Evolutionary conservation across 2,329 filamentous ascomycete genomes (phyloP), one percentile per base, ranked within the genome.

Genomic region (Pseudocercospora vitis): DNA sequence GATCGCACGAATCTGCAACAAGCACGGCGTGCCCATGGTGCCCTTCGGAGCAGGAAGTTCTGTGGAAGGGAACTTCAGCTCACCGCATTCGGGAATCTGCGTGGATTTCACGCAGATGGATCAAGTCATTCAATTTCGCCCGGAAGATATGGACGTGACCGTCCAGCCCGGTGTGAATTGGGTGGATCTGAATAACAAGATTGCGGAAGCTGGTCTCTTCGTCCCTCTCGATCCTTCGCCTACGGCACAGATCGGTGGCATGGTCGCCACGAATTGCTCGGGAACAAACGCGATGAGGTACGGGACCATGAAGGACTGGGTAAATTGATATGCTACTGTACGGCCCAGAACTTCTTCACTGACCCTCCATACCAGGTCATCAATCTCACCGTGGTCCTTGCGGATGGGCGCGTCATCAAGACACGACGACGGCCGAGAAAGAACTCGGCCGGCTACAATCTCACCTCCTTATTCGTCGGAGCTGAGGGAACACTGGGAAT

Each of bases 31-130:
- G 8, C 60, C 60, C 2, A 58, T 62, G 26, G 55, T 60, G 7
- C 58, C 60, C 3, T 62, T 62, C 19, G 60, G 57, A 9, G 60
- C 57, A 7, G 60, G 60, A 16, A 57, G 55, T 1, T 57, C 53
- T 32, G 56, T 96, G 0, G 91, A 96, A 70, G 91, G 88, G 11
- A 94, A 96, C 69, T 95, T 95, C 71, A 88, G 89, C 0, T 89
- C 91, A 11, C 89, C 90, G 0, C 87, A 86, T 66, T 91, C 91
- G 9, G 91, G 91, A 9, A 82, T 96, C 67, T 92, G 88, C 61
- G 87, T 96, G 47, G 91, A 96, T 67, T 96, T 96, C 69, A 82
- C 84, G 1, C 83, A 83, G 65, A 96, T 96, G 91, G 87, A 95
- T 69, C 78, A 85, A 64, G 87, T 96, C 21, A 63, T 96, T 24